Evolutionary conservation across 495 filamentous ascomycete species (phyloP).

Genomic region (Penicillium fimorum): DNA sequence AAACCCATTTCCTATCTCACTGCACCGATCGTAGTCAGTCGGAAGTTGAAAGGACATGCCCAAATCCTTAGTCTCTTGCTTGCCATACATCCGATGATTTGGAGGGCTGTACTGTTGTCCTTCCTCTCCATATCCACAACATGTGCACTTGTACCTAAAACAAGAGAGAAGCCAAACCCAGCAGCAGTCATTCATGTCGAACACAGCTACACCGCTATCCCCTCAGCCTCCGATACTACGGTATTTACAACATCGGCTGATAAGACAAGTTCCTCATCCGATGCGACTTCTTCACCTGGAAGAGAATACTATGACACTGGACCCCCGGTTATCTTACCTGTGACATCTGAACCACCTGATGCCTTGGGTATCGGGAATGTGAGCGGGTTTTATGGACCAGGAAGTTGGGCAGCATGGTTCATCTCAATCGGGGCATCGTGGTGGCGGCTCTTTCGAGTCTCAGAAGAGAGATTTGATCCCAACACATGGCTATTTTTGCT

Average conservation of each 20-base stretch:
- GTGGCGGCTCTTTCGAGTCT: background rate
- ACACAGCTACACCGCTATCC: background rate
- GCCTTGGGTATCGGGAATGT: slow-evolving; percentile 2
- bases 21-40: background rate
- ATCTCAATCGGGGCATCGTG: slow-evolving; percentile 5
- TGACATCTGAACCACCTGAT: slow-evolving; percentile 5
- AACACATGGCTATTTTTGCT: slow-evolving; percentile 1
- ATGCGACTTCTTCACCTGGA: background rate
- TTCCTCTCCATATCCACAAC: background rate
- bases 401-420: slow-evolving; percentile 7
- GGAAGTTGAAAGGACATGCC: too few relatives aligned
- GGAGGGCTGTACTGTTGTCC: background rate
- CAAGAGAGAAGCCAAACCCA: background rate
- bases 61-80: background rate
- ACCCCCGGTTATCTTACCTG: background rate
- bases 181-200: background rate
- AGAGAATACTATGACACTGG: background rate
- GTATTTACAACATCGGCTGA: background rate
- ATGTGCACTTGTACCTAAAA: background rate
- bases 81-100: background rate
- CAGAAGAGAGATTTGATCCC: slow-evolving; percentile 8
- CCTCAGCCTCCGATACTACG: background rate
- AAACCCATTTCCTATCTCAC: background rate
- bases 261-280: background rate
- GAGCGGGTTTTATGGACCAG: slow-evolving; percentile 5